phyloP scores from a whole-genome alignment of 148 eudicot genomes.

The Drosera capensis region DNA sequence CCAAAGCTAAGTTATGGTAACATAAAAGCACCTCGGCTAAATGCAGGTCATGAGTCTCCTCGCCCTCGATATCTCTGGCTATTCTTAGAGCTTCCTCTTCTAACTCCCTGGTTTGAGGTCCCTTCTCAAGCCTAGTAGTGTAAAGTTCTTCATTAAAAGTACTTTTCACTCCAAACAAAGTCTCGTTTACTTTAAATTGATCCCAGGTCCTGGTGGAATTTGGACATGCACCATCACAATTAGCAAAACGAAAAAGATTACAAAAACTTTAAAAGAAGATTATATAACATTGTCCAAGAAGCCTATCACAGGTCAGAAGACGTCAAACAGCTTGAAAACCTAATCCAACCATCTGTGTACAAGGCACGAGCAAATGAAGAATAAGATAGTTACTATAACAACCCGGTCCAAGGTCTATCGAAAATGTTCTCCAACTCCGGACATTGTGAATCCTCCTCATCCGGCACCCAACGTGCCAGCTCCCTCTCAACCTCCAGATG shows the following conservation, averaged over 20 bases:
- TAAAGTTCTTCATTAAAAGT: constrained; percentile 95
- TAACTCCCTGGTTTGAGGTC: constrained; percentile 71
- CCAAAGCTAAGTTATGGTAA: constrained; percentile 1
- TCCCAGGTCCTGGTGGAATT: constrained; percentile 65
- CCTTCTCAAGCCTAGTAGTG: constrained; percentile 92
- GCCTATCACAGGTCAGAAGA: too few relatives aligned
- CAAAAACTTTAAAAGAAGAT: neutral
- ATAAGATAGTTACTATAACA: constrained; percentile 17
- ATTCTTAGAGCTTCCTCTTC: constrained; percentile 76
- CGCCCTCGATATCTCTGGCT: constrained; percentile 96
- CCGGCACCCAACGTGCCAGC: constrained; percentile 87
- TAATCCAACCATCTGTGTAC: too few relatives aligned
- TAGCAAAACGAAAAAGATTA: neutral
- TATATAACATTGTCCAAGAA: too few relatives aligned
- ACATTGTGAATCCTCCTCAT: constrained; percentile 47
- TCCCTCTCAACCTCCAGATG: constrained; percentile 61
- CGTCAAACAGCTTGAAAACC: neutral
- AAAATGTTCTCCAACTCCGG: constrained; percentile 72
- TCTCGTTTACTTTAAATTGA: constrained; percentile 86
- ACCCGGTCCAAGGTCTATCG: constrained; percentile 73
- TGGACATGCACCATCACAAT: neutral
- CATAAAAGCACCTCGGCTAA: constrained; percentile 68
- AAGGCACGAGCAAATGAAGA: neutral
- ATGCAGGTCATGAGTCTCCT: constrained; percentile 85
- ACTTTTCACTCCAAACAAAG: constrained; percentile 88